These are phyloP conservation scores for Diaporthe citriasiana DNA, from an alignment of 2,329 filamentous ascomycete species.

Conservation along the genomic window DNA sequence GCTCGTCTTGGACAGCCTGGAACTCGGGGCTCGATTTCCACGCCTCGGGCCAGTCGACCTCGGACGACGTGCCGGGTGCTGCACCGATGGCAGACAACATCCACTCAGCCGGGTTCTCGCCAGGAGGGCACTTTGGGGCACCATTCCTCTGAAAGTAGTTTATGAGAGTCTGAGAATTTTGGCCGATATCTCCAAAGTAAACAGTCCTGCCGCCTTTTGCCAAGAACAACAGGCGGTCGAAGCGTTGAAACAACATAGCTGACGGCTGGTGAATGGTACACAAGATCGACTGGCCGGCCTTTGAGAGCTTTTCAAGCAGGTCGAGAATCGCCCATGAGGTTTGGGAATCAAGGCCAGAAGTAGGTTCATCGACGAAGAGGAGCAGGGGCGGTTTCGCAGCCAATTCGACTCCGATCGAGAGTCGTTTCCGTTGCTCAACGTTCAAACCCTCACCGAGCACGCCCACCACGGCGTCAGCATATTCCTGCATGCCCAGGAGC, in stretches of 20 bases:
- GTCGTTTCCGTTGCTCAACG: constrained; percentile 47
- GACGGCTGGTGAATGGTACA: constrained; percentile 96
- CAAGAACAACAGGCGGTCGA: constrained; percentile 82
- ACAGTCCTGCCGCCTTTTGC: constrained; percentile 80
- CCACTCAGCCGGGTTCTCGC: constrained; percentile 77
- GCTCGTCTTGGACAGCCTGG: constrained; percentile 48
- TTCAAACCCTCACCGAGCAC: constrained; percentile 75
- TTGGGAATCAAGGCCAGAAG: constrained; percentile 89
- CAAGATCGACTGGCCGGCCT: constrained; percentile 88
- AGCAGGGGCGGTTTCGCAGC: constrained; percentile 90
- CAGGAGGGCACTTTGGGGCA: constrained; percentile 64
- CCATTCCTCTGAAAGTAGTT: constrained; percentile 74
- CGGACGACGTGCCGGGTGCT: constrained; percentile 61
- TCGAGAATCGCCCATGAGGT: constrained; percentile 91
- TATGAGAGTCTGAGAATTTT: constrained; percentile 47
- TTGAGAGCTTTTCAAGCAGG: constrained; percentile 87
- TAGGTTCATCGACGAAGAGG: constrained; percentile 92
- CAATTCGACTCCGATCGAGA: constrained; percentile 84
- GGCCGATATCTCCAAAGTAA: constrained; percentile 75
- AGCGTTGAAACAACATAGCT: constrained; percentile 90
- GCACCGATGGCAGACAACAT: constrained; percentile 65
- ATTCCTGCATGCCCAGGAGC: constrained; percentile 75
- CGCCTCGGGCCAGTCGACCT: constrained; percentile 51
- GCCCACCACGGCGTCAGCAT: constrained; percentile 77
- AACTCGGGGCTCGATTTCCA: constrained; percentile 53